Base-by-base conservation (phyloP, 1,139 yeast species). In the Magnusiomyces fungicola region DNA sequence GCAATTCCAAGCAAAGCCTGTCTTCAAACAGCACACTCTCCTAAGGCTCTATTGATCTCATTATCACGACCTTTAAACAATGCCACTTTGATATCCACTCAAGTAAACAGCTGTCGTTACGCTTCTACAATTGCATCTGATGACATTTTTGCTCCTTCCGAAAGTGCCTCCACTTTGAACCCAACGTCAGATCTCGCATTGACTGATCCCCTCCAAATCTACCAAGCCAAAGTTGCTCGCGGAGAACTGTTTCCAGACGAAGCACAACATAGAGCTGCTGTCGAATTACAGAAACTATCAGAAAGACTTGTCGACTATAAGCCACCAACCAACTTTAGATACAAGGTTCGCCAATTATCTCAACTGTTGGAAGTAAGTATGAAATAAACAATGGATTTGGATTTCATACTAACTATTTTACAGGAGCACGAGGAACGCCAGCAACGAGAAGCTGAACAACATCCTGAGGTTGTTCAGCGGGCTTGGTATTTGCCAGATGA, bases 151-250 rank as follows among this genome's bases (percentile, higher is more conserved):
- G n/a, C n/a, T n/a, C n/a, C n/a, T n/a, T n/a, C n/a, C n/a, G n/a
- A n/a, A n/a, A n/a, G n/a, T n/a, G n/a, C n/a, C n/a, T n/a, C n/a
- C n/a, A n/a, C n/a, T n/a, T n/a, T n/a, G n/a, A n/a, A n/a, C n/a
- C n/a, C n/a, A n/a, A n/a, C n/a, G n/a, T n/a, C n/a, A n/a, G n/a
- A n/a, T 19, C 47, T 79, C 22, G 60, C 79, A 1, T 70, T 83
- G 16, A 81, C 89, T 0, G 90, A 83, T 61, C 90, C 92, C 0
- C 74, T 74, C 45, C 56, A 73, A 2, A 61, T 82, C 1, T 83
- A 83, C 58, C 79, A 78, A 54, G 74, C 73, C 56, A 74, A 76
- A 50, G 73, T 81, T 1, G 62, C 70, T 0, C 69, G 69, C 47
- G 86, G 86, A 0, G 54, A 73, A 1, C 64, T 83, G 9, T 67